Conservation (phyloP, 1,139 yeast genomes). For the Debaryomyces psychrophilus region DNA sequence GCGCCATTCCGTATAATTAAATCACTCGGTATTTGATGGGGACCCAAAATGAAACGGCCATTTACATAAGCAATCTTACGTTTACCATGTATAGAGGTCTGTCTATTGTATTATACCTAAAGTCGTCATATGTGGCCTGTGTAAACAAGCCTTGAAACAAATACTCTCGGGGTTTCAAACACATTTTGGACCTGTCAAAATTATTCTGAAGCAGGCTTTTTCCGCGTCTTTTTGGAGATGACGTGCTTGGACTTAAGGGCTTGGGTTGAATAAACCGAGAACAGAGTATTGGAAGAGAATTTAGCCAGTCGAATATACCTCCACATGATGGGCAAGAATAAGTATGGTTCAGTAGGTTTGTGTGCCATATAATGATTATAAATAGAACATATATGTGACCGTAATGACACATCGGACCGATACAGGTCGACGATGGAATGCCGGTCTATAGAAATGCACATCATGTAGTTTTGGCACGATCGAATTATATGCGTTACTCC, state of each 20-base stretch:
- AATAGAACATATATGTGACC: not conserved
- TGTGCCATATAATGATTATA: too few relatives aligned
- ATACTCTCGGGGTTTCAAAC: not conserved
- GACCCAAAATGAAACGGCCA: too few relatives aligned
- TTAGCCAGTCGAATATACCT: too few relatives aligned
- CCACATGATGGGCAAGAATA: too few relatives aligned
- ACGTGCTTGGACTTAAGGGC: not conserved
- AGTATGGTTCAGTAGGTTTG: too few relatives aligned
- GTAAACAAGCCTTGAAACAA: not conserved
- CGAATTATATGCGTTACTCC: slow-evolving; percentile 3
- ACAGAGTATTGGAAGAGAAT: too few relatives aligned
- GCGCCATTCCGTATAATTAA: slow-evolving; percentile 7
- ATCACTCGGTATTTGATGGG: slow-evolving; percentile 2
- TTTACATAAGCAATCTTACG: not conserved
- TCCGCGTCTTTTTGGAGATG: not conserved
- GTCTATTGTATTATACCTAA: not conserved
- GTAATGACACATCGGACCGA: not conserved
- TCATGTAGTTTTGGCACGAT: not conserved
- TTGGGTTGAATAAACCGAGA: too few relatives aligned
- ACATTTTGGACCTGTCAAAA: not conserved
- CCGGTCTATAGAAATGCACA: slow-evolving; percentile 1
- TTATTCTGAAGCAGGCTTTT: not conserved
- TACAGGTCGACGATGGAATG: not conserved
- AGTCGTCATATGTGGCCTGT: not conserved
- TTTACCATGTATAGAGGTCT: not conserved